These are phyloP conservation scores for Herpotrichia juniperi DNA, from an alignment of 2,329 filamentous ascomycete species.

Conservation along the genomic window DNA sequence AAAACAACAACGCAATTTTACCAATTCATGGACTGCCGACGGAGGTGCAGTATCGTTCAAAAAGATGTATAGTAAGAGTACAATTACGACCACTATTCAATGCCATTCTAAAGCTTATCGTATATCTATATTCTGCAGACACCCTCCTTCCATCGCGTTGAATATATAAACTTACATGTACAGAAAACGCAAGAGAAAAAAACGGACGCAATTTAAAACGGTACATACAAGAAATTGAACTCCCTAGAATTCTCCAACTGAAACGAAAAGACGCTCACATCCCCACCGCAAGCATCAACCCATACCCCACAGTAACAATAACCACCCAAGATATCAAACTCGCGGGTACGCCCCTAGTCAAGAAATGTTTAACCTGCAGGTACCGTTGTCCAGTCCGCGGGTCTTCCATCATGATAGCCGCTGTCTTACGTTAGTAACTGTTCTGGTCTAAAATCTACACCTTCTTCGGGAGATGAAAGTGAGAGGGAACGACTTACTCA, in stretches of 20 bases:
- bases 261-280: constrained; percentile 52
- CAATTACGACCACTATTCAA: no score
- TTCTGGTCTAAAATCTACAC: background rate
- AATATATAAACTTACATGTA: no score
- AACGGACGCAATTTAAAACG: no score
- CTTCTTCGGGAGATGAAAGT: no score
- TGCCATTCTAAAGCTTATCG: no score
- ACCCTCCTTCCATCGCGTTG: no score
- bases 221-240: background rate
- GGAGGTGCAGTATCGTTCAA: no score
- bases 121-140: no score
- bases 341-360: constrained; percentile 88
- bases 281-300: constrained; percentile 79
- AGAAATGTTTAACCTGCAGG: constrained; percentile 89
- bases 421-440: constrained; percentile 50
- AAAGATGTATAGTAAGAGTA: no score
- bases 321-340: constrained; percentile 82
- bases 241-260: background rate
- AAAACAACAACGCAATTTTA: no score
- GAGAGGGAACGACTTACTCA: constrained; percentile 79
- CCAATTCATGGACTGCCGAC: no score
- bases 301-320: constrained; percentile 88
- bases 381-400: constrained; percentile 88
- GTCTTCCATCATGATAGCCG: constrained; percentile 99
- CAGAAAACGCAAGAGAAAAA: no score